Base-by-base conservation (phyloP, 352 stramenopile genomes). In the Globisporangium orthogonon region DNA sequence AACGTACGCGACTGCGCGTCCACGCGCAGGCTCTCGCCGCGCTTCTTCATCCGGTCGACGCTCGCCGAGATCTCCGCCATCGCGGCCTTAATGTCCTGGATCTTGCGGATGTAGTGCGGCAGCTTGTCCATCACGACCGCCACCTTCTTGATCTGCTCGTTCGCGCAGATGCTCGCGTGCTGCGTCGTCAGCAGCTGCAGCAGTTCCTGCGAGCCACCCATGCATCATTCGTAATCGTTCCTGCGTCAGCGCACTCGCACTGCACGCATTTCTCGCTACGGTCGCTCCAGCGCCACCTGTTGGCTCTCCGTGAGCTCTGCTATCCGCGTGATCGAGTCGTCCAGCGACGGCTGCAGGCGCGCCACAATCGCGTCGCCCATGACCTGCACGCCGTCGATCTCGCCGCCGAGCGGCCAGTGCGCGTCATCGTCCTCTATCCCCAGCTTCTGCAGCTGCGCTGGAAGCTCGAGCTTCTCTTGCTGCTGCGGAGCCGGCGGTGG, bases 1-100 rank as follows among this genome's bases (percentile, higher is more conserved):
- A 10, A 78, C 81, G 62, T 77, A 91, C 81, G 62, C 13, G 82
- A 91, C 58, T 91, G 82, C 2, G 82, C 79, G 37, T 91, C 82
- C 33, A 91, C 73, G n/a, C 79, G 79, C 5, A 91, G 54, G 41
- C 49, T 74, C 52, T 91, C 82, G 14, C 75, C 71, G 39, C 80
- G 79, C 48, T 74, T 78, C 69, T 87, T 89, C 75, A 89, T 89
- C 49, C 71, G 77, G 9, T 89, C 79, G 41, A 84, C 70, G 28
- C 59, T 82, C 2, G 62, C 52, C 7, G 75, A 70, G 46, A 89
- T 89, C 35, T 89, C 79, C 15, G 50, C 54, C 71, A 89, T 87
- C 4, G 69, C 67, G n/a, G 70, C 47, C 33, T 78, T 83, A 14
- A 91, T 83, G 41, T 69, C 65, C 43, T 91, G 76, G 33, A 87